A percentile compares a stretch with the other conserved stretches of the same genome.
Evolutionary conservation across 2,329 filamentous ascomycete species (phyloP).

Genomic region (Aspergillus jensenii): DNA sequence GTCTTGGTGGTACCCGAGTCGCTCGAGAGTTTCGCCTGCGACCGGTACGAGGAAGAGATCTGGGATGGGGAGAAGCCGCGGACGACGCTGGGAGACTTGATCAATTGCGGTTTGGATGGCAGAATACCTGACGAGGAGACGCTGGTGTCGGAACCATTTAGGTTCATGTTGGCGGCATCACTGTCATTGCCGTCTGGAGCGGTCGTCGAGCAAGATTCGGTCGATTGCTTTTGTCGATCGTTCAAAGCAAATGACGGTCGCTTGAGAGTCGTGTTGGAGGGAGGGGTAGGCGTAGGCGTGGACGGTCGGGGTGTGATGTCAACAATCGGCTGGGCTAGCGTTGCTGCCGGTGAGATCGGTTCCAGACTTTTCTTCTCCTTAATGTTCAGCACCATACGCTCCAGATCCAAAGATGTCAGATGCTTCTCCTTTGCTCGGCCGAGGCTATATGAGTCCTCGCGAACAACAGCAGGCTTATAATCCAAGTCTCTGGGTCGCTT

Average conservation of each 20-base stretch:
- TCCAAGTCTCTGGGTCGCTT: conserved; percentile 63
- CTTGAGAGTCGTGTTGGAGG: conserved; percentile 27
- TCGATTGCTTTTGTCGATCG: conserved; percentile 43
- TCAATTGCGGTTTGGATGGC: conserved; percentile 48
- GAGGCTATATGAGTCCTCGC: conserved; percentile 56
- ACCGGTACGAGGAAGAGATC: conserved; percentile 67
- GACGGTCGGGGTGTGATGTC: conserved; percentile 46
- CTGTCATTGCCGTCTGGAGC: conserved; percentile 46
- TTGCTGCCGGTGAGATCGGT: conserved; percentile 52
- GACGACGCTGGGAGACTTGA: conserved; percentile 67
- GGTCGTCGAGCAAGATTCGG: conserved; percentile 63
- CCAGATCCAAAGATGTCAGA: conserved; percentile 87
- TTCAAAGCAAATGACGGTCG: conserved; percentile 31
- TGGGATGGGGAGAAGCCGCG: conserved; percentile 82
- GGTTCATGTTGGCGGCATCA: conserved; percentile 40
- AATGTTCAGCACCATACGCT: conserved; percentile 92
- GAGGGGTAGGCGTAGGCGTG: conserved; percentile 41
- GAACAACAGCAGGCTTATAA: conserved; percentile 55
- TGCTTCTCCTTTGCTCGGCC: conserved; percentile 78
- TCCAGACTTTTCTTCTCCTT: conserved; percentile 75
- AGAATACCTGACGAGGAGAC: conserved; percentile 54
- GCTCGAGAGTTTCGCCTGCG: conserved; percentile 54
- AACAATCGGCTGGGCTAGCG: conserved; percentile 39
- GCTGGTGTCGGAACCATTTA: conserved; percentile 59
- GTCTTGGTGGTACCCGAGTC: conserved; percentile 54